phyloP scores from a whole-genome alignment of 2,329 filamentous ascomycete species.

The Colletotrichum sp. region DNA sequence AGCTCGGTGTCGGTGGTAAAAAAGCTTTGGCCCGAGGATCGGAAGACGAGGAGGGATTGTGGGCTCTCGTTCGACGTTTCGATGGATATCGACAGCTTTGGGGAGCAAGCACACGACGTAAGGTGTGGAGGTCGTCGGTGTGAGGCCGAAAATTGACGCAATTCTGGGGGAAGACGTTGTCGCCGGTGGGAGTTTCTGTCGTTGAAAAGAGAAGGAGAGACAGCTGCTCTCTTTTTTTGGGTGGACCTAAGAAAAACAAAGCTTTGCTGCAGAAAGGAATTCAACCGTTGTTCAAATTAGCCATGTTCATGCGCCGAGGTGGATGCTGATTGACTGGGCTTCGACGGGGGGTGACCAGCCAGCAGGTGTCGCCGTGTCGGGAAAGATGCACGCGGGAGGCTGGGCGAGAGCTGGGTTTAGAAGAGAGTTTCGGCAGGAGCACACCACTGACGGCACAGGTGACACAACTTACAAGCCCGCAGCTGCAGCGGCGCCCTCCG shows the following conservation, averaged over 20 bases:
- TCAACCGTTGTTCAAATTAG: constrained; percentile 3
- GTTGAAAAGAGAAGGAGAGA: background rate
- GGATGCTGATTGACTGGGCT: background rate
- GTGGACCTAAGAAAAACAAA: background rate
- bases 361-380: background rate
- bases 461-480: background rate
- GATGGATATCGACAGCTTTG: background rate
- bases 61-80: constrained; percentile 12
- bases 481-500: background rate
- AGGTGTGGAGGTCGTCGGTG: background rate
- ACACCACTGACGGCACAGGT: background rate
- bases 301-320: constrained; percentile 17
- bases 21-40: constrained; percentile 19
- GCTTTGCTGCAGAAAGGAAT: background rate
- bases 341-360: background rate
- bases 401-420: background rate
- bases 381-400: background rate
- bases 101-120: background rate
- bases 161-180: background rate
- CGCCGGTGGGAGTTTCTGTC: background rate
- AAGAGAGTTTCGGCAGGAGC: background rate
- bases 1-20: constrained; percentile 9
- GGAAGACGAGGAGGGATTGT: constrained; percentile 3
- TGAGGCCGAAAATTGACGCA: background rate
- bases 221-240: background rate